Base-by-base conservation (phyloP, 2,329 filamentous ascomycete species). In the Trichophyton schoenleinii region DNA sequence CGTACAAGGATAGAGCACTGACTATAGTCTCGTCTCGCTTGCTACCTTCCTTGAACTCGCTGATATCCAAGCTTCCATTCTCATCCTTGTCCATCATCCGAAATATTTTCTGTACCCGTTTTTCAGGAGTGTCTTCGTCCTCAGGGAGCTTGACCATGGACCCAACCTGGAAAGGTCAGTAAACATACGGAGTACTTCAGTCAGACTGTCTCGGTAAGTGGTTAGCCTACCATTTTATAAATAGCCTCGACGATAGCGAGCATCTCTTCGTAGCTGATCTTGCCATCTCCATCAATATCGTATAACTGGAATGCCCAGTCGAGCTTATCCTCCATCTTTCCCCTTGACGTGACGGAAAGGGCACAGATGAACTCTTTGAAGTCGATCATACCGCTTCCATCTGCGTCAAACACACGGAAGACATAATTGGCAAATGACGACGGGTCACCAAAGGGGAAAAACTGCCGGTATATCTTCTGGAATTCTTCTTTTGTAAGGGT, bases 41-140 rank as follows among this genome's bases (percentile, higher is more conserved):
- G 79, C 91, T 96, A 68, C 94, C 94, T 78, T 99, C 94, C 79
- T 97, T 97, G 81, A 99, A 99, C 75, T 99, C 94, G 64, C 91
- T 87, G 83, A 96, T 92, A 74, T 97, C 92, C 69, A 99, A 79
- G 71, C 89, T 95, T 68, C 92, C 94, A 73, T 97, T 97, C 79
- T 97, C 92, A 74, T 99, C 94, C 82, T 99, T 99, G 81, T 99
- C 94, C 94, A 99, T 99, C 94, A 97, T 97, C 70, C 87, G 83
- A 81, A 99, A 99, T 75, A 99, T 97, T 81, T 99, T 99, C 76
- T 82, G 86, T 65, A 99, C 94, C 66, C 94, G 87, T 81, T 99
- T 99, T 81, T 97, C 92, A 18, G 94, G 94, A 62, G 94, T 99
- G 77, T 99, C 92, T 79, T 99, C 94, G 77, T 99, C 94, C 75